phyloP scores from a whole-genome alignment of 768 basidiomycete genomes.

The Tulasnella sp. region DNA sequence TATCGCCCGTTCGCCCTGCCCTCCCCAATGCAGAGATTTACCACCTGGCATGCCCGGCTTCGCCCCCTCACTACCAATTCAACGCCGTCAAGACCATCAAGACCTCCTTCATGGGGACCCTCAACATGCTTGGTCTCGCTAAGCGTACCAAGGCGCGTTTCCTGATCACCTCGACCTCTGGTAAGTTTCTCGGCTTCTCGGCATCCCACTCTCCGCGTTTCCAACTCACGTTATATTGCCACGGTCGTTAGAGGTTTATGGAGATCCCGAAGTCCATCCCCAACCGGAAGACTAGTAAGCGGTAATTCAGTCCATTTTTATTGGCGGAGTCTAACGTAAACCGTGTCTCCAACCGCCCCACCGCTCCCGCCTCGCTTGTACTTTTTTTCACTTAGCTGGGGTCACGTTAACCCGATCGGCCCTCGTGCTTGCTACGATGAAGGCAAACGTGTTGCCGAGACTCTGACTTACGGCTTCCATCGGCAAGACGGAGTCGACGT shows the following conservation, averaged over 20 bases:
- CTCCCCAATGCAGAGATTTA: constrained; percentile 69
- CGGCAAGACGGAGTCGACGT: constrained; percentile 94
- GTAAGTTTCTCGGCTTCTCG: constrained; percentile 44
- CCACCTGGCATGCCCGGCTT: constrained; percentile 96
- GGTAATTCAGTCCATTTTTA: neutral
- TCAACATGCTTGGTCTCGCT: constrained; percentile 98
- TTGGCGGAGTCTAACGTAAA: constrained; percentile 30
- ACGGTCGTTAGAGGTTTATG: constrained; percentile 75
- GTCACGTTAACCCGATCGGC: constrained; percentile 97
- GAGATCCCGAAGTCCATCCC: constrained; percentile 97
- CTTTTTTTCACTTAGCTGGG: constrained; percentile 61
- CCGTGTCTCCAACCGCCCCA: neutral
- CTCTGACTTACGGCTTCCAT: constrained; percentile 93
- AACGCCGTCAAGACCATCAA: constrained; percentile 98
- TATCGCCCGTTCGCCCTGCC: neutral
- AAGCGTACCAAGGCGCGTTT: constrained; percentile 97
- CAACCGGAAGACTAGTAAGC: constrained; percentile 92
- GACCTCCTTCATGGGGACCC: constrained; percentile 95
- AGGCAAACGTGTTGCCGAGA: constrained; percentile 98
- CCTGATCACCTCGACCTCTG: constrained; percentile 91
- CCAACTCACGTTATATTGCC: neutral
- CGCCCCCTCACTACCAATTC: constrained; percentile 95
- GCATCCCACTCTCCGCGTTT: neutral
- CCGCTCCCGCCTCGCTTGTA: neutral
- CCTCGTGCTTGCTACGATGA: constrained; percentile 99